Evolutionary conservation across 2,329 filamentous ascomycete genomes (phyloP).

Genomic region (Fusarium virguliforme): DNA sequence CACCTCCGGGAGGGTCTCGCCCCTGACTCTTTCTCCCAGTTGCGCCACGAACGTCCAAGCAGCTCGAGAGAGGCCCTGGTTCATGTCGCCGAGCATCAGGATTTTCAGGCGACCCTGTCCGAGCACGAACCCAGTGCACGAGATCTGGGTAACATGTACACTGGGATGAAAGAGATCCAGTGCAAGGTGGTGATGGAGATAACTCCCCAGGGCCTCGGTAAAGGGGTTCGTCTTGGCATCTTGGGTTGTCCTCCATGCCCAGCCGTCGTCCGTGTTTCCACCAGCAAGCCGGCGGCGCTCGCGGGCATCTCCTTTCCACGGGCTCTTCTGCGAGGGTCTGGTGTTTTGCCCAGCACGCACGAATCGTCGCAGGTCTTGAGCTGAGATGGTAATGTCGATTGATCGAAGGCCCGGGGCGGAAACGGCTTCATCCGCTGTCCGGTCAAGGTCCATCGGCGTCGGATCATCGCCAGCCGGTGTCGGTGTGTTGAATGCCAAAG

Average conservation of each 20-base stretch:
- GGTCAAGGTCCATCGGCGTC: slow-evolving; percentile 34
- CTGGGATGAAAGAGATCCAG: slow-evolving; percentile 70
- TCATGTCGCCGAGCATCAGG: slow-evolving; percentile 52
- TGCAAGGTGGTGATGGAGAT: slow-evolving; percentile 68
- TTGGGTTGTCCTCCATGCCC: slow-evolving; percentile 62
- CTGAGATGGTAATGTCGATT: slow-evolving; percentile 68
- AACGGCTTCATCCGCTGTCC: slow-evolving; percentile 31
- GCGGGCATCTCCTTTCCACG: slow-evolving; percentile 55
- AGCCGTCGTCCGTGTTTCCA: slow-evolving; percentile 66
- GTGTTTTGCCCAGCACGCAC: slow-evolving; percentile 57
- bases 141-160: slow-evolving; percentile 68
- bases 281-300: slow-evolving; percentile 65
- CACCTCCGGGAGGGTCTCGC: slow-evolving; percentile 48
- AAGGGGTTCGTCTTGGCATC: slow-evolving; percentile 59
- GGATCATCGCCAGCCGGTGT: slow-evolving; percentile 36
- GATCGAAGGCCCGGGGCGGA: slow-evolving; percentile 56
- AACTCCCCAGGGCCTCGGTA: slow-evolving; percentile 65
- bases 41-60: slow-evolving; percentile 59
- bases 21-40: slow-evolving; percentile 55
- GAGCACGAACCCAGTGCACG: slow-evolving; percentile 70
- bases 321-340: slow-evolving; percentile 18
- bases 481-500: slow-evolving; percentile 66
- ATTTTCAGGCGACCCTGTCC: slow-evolving; percentile 69
- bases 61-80: slow-evolving; percentile 53
- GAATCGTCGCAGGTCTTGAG: slow-evolving; percentile 65